These are phyloP conservation scores for Nissolia schottii DNA, from an alignment of 306 rosid species.

Conservation along the genomic window DNA sequence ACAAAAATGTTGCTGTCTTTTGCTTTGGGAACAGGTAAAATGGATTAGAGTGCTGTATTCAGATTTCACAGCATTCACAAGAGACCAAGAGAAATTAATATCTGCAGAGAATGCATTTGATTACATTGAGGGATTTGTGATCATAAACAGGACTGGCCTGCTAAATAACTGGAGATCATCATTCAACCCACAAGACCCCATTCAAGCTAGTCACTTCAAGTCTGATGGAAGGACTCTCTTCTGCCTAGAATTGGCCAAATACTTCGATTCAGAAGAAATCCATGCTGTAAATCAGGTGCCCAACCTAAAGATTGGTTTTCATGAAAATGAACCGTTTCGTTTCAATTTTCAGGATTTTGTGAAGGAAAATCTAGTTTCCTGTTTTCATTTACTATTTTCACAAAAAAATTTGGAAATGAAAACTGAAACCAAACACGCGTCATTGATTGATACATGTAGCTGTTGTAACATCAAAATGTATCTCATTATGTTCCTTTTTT, in stretches of 20 bases:
- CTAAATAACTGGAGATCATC: slow-evolving; percentile 91
- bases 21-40: slow-evolving; percentile 32
- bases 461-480: not conserved
- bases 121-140: slow-evolving; percentile 90
- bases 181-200: slow-evolving; percentile 84
- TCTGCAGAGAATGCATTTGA: slow-evolving; percentile 57
- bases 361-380: no score
- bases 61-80: slow-evolving; percentile 49
- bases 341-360: no score
- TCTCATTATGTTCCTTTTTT: not conserved
- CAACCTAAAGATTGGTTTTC: slow-evolving; percentile 13
- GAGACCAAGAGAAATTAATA: slow-evolving; percentile 79
- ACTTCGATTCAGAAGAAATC: slow-evolving; percentile 45
- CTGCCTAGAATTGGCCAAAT: slow-evolving; percentile 88
- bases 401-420: no score
- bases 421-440: no score
- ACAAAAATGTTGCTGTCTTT: not conserved
- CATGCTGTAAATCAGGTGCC: slow-evolving; percentile 54
- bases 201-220: slow-evolving; percentile 81
- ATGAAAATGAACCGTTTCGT: not conserved
- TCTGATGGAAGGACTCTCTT: slow-evolving; percentile 84
- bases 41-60: slow-evolving; percentile 66
- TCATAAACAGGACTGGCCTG: slow-evolving; percentile 84
- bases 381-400: no score
- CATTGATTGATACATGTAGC: not conserved